phyloP scores from a whole-genome alignment of 805 yeast genomes.

The Scheffersomyces stipitis region DNA sequence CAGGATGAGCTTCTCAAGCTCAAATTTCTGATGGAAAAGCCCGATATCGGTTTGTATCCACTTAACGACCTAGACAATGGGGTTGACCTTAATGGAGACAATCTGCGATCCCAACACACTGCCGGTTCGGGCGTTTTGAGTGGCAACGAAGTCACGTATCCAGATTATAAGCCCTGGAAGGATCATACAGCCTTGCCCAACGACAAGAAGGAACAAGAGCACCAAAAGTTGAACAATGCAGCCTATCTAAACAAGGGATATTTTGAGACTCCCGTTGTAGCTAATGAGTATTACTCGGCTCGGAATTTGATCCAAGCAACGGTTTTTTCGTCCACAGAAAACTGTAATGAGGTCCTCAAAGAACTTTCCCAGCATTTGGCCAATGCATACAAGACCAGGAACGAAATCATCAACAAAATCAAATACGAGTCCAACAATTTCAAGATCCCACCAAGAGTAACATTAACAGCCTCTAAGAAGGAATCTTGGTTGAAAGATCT shows the following conservation, averaged over 20 bases:
- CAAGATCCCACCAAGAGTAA: slow-evolving; percentile 86
- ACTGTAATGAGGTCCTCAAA: slow-evolving; percentile 33
- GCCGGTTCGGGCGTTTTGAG: not conserved
- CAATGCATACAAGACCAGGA: slow-evolving; percentile 35
- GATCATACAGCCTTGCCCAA: slow-evolving; percentile 42
- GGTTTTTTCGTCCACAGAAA: slow-evolving; percentile 33
- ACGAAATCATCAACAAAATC: slow-evolving; percentile 41
- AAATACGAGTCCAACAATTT: slow-evolving; percentile 40
- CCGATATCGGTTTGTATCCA: slow-evolving; percentile 34
- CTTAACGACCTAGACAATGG: slow-evolving; percentile 20
- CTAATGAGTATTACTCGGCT: slow-evolving; percentile 70
- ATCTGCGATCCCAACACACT: not conserved
- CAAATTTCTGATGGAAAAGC: slow-evolving; percentile 38
- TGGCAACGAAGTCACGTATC: slow-evolving; percentile 41
- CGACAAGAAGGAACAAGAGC: slow-evolving; percentile 42
- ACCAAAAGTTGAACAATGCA: slow-evolving; percentile 48
- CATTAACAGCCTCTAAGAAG: slow-evolving; percentile 80
- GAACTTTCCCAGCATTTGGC: slow-evolving; percentile 41
- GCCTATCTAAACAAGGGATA: slow-evolving; percentile 67
- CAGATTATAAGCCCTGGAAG: slow-evolving; percentile 74
- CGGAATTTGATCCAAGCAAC: slow-evolving; percentile 56
- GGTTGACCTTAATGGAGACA: slow-evolving; percentile 4
- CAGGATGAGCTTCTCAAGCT: slow-evolving; percentile 35
- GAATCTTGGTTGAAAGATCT: slow-evolving; percentile 85
- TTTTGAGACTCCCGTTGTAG: slow-evolving; percentile 59